A percentile compares a stretch with the other conserved stretches of the same genome.
phyloP scores from a whole-genome alignment of 306 rosid species.

The Fagus sylvatica region DNA sequence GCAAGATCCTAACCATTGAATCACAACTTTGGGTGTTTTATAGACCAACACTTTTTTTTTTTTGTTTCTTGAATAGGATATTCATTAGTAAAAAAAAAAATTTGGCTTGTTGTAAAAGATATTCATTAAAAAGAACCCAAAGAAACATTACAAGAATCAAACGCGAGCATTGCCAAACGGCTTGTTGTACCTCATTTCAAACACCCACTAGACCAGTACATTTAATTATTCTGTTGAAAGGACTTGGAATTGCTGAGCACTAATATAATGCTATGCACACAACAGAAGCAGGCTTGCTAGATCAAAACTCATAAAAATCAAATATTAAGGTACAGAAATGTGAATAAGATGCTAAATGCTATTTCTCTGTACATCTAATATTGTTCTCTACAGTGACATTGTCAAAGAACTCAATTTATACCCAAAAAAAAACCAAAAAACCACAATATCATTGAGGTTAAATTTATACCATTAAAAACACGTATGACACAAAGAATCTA shows the following conservation, averaged over 20 bases:
- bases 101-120: no score
- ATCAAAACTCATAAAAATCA: not conserved
- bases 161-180: no score
- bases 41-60: no score
- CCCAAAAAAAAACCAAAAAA: not conserved
- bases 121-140: no score
- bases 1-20: no score
- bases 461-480: not conserved
- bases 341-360: not conserved
- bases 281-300: not conserved
- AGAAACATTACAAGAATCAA: no score
- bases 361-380: conserved; percentile 46
- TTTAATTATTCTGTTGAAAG: not conserved
- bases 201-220: not conserved
- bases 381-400: conserved; percentile 4
- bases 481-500: not conserved
- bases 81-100: no score
- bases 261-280: not conserved
- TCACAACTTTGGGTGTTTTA: no score
- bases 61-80: no score
- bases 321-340: conserved; percentile 13
- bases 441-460: not conserved
- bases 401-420: conserved; percentile 5
- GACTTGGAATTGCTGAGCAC: not conserved
- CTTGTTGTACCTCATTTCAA: no score